These are phyloP conservation scores for Fusarium sp. DNA, from an alignment of 2,329 filamentous ascomycete species.

Conservation along the genomic window DNA sequence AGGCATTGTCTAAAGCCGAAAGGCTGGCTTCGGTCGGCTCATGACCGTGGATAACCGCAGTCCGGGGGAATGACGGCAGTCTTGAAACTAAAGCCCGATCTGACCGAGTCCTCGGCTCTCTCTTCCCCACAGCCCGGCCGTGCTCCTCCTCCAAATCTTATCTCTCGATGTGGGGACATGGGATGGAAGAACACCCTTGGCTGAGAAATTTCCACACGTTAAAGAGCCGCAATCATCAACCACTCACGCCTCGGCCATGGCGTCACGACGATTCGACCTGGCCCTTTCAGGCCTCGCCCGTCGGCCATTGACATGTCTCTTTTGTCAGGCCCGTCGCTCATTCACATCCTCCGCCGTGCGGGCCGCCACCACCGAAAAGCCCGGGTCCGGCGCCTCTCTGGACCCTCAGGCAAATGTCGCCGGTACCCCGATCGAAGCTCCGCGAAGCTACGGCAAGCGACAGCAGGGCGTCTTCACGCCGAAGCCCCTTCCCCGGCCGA, in stretches of 20 bases:
- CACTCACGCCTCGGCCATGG: constrained; percentile 38
- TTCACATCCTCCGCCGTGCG: constrained; percentile 59
- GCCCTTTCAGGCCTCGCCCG: constrained; percentile 45
- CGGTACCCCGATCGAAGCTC: constrained; percentile 66
- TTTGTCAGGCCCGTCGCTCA: constrained; percentile 63
- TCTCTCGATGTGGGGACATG: constrained; percentile 13
- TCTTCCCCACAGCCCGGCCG: constrained; percentile 36
- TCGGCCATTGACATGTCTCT: constrained; percentile 56
- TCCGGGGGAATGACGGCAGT: constrained; percentile 44
- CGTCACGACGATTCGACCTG: constrained; percentile 48
- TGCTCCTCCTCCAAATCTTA: constrained; percentile 23
- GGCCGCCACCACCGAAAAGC: constrained; percentile 48
- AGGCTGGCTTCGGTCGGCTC: constrained; percentile 49
- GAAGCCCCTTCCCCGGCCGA: constrained; percentile 75
- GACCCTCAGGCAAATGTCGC: constrained; percentile 54
- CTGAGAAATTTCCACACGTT: constrained; percentile 31
- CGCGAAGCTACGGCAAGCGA: constrained; percentile 69
- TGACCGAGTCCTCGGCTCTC: constrained; percentile 35
- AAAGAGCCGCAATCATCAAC: constrained; percentile 20
- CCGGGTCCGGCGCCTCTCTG: constrained; percentile 50
- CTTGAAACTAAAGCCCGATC: constrained; percentile 36
- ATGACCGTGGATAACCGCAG: constrained; percentile 54
- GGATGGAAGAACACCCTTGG: background rate
- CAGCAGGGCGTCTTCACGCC: constrained; percentile 66
- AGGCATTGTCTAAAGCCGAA: constrained; percentile 41